Percentiles rank a stretch among this genome's conserved stretches.
These are phyloP conservation scores for Neurospora sp. DNA, from an alignment of 495 filamentous ascomycete species.

Conservation along the genomic window DNA sequence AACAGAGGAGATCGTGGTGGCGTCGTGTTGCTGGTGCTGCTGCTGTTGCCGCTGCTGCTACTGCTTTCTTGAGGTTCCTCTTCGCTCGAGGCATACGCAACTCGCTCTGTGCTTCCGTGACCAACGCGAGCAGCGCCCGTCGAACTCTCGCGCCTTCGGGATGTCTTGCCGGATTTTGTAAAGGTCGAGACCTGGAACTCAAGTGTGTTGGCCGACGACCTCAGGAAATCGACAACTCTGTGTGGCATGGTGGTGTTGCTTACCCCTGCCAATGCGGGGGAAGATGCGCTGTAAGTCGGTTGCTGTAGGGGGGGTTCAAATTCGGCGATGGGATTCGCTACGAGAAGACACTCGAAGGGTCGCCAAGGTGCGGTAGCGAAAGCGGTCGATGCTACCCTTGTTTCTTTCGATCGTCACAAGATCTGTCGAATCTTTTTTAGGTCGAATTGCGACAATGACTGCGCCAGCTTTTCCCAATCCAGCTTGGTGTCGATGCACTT, in stretches of 20 bases:
- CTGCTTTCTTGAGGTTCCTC: too few relatives aligned
- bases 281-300: not conserved
- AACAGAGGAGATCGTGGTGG: slow-evolving; percentile 17
- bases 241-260: slow-evolving; percentile 36
- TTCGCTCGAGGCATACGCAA: slow-evolving; percentile 25
- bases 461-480: not conserved
- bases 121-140: slow-evolving; percentile 12
- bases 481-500: not conserved
- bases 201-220: slow-evolving; percentile 27
- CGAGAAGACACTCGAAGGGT: not conserved
- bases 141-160: slow-evolving; percentile 17
- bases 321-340: not conserved
- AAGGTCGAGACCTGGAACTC: slow-evolving; percentile 23
- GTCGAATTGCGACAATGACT: not conserved
- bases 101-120: slow-evolving; percentile 18
- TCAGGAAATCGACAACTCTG: slow-evolving; percentile 40
- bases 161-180: slow-evolving; percentile 12
- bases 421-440: not conserved
- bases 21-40: slow-evolving; percentile 5
- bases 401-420: slow-evolving; percentile 6
- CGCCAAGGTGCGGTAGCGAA: not conserved
- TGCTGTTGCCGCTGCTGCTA: too few relatives aligned
- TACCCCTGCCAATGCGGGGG: slow-evolving; percentile 13
- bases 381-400: not conserved
- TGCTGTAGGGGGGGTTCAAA: not conserved